Evolutionary conservation across 345 rosid species (phyloP).

Genomic region (Chamaenerion angustifolium): DNA sequence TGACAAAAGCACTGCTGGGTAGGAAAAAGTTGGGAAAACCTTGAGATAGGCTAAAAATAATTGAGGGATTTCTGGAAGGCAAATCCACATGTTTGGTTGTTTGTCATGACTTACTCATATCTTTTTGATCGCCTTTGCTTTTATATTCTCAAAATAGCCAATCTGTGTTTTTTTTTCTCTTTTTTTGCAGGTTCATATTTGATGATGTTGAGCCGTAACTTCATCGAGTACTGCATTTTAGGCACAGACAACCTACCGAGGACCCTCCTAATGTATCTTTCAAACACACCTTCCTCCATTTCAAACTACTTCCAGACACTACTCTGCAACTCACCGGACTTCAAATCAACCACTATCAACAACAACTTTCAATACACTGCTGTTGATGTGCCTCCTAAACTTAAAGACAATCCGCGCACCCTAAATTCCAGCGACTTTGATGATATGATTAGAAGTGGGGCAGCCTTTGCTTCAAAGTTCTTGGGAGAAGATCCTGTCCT

Average conservation of each 20-base stretch:
- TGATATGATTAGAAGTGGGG: conserved; percentile 62
- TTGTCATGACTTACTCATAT: no score
- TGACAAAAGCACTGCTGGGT: no score
- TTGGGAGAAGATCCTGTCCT: conserved; percentile 37
- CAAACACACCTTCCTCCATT: conserved; percentile 65
- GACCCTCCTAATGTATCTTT: conserved; percentile 75
- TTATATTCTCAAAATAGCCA: no score
- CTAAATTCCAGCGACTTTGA: conserved; percentile 52
- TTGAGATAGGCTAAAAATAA: no score
- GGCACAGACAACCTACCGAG: conserved; percentile 91
- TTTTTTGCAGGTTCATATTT: conserved; percentile 57
- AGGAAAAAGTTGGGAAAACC: no score
- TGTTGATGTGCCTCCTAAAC: conserved; percentile 13
- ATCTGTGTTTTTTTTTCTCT: background rate
- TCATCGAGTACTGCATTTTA: conserved; percentile 63
- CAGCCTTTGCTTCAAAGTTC: conserved; percentile 63
- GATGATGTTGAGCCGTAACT: conserved; percentile 54
- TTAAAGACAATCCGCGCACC: conserved; percentile 16
- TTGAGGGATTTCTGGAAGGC: no score
- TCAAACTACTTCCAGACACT: conserved; percentile 70
- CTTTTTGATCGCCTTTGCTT: no score
- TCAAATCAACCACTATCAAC: conserved; percentile 54
- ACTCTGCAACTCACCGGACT: conserved; percentile 57
- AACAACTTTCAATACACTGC: conserved; percentile 48
- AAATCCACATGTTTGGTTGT: no score